A percentile compares a stretch with the other conserved stretches of the same genome.
phyloP scores from a whole-genome alignment of 164 flowering plant genomes.

The Tetrastigma voinierianum region DNA sequence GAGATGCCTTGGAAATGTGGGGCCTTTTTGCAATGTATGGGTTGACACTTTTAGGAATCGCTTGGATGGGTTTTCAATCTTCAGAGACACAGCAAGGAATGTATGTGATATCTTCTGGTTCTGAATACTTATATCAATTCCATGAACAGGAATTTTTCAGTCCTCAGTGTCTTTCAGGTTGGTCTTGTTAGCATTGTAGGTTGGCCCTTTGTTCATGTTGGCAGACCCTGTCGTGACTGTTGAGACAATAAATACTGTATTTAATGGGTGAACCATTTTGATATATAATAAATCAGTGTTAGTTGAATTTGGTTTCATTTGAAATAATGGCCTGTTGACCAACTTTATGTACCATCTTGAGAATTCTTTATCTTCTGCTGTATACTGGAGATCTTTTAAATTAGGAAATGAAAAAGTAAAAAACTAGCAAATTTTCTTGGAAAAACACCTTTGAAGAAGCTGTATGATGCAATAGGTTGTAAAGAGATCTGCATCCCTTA shows the following conservation, averaged over 20 bases:
- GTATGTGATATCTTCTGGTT: conserved; percentile 30
- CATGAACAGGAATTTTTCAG: background rate
- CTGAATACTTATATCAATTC: background rate
- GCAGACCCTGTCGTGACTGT: background rate
- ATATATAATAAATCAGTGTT: no score
- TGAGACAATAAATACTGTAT: background rate
- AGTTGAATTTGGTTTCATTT: no score
- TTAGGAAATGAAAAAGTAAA: no score
- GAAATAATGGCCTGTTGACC: no score
- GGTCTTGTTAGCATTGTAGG: background rate
- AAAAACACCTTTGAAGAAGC: no score
- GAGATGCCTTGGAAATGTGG: conserved; percentile 80
- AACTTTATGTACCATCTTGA: no score
- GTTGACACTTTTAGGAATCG: conserved; percentile 84
- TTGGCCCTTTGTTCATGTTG: background rate
- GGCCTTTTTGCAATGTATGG: conserved; percentile 88
- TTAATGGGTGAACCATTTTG: background rate
- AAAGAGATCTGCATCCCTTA: no score
- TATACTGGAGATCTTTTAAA: no score
- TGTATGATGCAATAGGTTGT: no score
- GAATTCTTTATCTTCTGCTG: no score
- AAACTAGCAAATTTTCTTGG: no score
- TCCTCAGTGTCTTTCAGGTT: background rate
- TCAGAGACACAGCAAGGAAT: conserved; percentile 88
- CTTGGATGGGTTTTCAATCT: conserved; percentile 99